Evolutionary conservation across 768 basidiomycete genomes (phyloP).

Genomic region (Rhizopogon vulgaris): DNA sequence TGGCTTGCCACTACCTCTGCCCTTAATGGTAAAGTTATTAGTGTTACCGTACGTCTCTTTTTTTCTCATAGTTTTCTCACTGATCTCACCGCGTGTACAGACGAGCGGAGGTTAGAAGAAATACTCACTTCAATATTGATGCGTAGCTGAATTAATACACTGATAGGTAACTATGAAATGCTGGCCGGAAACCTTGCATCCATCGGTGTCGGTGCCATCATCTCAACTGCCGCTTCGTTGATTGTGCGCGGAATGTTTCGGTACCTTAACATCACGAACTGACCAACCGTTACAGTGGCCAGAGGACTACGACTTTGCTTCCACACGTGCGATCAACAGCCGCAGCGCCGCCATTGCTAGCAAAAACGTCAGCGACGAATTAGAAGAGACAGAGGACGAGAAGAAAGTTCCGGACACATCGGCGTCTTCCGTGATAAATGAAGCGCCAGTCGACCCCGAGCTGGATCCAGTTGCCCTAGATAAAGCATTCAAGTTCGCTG

Average conservation of each 20-base stretch:
- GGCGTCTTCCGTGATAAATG: conserved; percentile 32
- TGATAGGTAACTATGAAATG: conserved; percentile 57
- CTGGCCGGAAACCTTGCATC: conserved; percentile 86
- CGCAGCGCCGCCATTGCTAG: conserved; percentile 1
- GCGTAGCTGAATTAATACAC: not conserved
- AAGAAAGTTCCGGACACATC: conserved; percentile 29
- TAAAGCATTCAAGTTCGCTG: conserved; percentile 78
- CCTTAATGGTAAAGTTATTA: conserved; percentile 65
- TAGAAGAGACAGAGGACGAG: conserved; percentile 27
- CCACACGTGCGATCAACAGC: conserved; percentile 71
- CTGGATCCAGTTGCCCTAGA: conserved; percentile 59
- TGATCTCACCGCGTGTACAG: conserved; percentile 16
- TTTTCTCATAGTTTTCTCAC: not conserved
- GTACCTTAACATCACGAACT: not conserved
- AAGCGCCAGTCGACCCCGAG: conserved; percentile 40
- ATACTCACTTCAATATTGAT: not conserved
- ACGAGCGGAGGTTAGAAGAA: conserved; percentile 47
- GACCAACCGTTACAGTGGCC: conserved; percentile 46
- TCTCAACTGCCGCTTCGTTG: conserved; percentile 59
- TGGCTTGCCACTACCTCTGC: conserved; percentile 82
- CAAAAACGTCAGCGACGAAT: conserved; percentile 11
- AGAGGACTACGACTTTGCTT: conserved; percentile 75
- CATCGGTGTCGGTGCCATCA: conserved; percentile 73
- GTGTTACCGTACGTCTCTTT: conserved; percentile 48
- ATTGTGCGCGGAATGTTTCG: conserved; percentile 39